phyloP scores from a whole-genome alignment of 2,329 filamentous ascomycete species.

The Blastomyces silverae region DNA sequence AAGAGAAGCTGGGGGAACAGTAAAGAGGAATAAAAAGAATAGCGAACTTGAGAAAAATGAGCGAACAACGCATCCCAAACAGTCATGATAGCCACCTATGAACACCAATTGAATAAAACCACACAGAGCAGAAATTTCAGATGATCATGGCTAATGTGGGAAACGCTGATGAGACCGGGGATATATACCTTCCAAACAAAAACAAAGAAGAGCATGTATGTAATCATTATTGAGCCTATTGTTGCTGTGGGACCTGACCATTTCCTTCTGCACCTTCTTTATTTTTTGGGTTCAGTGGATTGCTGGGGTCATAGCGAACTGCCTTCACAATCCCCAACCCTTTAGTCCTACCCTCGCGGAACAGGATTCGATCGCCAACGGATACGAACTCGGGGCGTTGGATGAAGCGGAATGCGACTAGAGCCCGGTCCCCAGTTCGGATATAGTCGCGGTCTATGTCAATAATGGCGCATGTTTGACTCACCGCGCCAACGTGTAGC shows the following conservation, averaged over 20 bases:
- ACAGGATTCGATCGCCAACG: conserved; percentile 80
- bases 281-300: conserved; percentile 42
- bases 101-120: not conserved
- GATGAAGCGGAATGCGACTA: conserved; percentile 89
- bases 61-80: not conserved
- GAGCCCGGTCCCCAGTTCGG: conserved; percentile 85
- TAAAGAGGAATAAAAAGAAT: not conserved
- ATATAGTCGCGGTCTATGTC: conserved; percentile 96
- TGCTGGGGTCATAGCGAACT: conserved; percentile 71
- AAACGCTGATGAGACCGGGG: not conserved
- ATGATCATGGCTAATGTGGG: not conserved
- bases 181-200: conserved; percentile 3
- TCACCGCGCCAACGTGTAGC: conserved; percentile 91
- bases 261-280: conserved; percentile 24
- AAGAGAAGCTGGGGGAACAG: not conserved
- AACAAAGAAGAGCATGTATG: conserved; percentile 7
- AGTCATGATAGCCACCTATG: not conserved
- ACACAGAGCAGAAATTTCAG: conserved; percentile 1
- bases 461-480: conserved; percentile 93
- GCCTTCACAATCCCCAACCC: conserved; percentile 90
- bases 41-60: not conserved
- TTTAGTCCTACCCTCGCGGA: conserved; percentile 91
- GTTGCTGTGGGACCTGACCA: conserved; percentile 5
- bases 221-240: conserved; percentile 12
- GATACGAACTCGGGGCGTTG: conserved; percentile 89